A percentile compares a stretch with the other conserved stretches of the same genome.
Evolutionary conservation across 2,329 filamentous ascomycete genomes (phyloP).

Genomic region (Trichoderma oligosporum): DNA sequence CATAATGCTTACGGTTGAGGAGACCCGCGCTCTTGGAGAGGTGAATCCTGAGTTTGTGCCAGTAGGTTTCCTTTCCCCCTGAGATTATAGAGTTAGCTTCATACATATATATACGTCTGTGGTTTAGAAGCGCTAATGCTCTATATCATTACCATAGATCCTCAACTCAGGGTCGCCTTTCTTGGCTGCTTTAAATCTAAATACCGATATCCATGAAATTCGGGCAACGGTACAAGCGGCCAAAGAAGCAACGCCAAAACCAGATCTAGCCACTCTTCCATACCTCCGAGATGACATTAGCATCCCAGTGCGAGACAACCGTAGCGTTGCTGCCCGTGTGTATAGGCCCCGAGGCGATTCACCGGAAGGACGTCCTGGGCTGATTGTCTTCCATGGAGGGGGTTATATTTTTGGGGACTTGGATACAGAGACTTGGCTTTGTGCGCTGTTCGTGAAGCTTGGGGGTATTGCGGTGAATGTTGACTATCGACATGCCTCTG

Average conservation of each 20-base stretch:
- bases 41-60: conserved; percentile 23
- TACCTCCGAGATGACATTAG: conserved; percentile 25
- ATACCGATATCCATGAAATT: conserved; percentile 25
- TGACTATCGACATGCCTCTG: conserved; percentile 29
- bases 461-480: conserved; percentile 26
- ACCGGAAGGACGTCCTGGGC: conserved; percentile 20
- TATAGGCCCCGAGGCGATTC: conserved; percentile 24
- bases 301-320: conserved; percentile 25
- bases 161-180: conserved; percentile 22
- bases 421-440: conserved; percentile 26
- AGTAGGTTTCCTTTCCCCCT: conserved; percentile 2
- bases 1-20: conserved; percentile 28
- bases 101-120: too few relatives aligned
- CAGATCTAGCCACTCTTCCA: conserved; percentile 21
- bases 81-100: too few relatives aligned
- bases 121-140: too few relatives aligned
- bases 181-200: conserved; percentile 23
- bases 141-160: not conserved
- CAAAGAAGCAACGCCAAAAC: conserved; percentile 16
- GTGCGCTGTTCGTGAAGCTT: conserved; percentile 26
- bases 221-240: conserved; percentile 23
- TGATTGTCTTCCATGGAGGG: conserved; percentile 30
- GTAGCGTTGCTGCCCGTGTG: conserved; percentile 23
- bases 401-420: conserved; percentile 29
- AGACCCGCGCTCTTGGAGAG: conserved; percentile 25